Base-by-base conservation (phyloP, 192 early-diverging fungal genomes). In the Gaertneriomyces semiglobifer region DNA sequence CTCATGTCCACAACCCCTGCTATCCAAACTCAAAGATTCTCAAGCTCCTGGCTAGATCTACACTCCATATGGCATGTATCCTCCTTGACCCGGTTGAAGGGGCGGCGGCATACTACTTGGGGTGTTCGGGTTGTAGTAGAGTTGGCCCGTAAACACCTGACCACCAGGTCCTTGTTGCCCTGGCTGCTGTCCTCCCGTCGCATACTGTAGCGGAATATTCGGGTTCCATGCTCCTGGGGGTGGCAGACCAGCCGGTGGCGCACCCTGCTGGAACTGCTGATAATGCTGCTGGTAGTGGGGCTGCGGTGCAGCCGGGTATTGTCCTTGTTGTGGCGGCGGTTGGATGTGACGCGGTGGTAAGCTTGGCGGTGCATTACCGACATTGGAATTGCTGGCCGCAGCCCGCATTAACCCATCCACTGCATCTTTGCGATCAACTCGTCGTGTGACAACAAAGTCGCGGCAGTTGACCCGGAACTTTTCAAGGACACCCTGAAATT, bases 401-500 rank as follows among this genome's bases (percentile, higher is more conserved):
- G n/a, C 50, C 5, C 66, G 42, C n/a, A 52, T 43, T 58, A 68
- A 60, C 39, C 16, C 58, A 14, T n/a, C 20, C 12, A 68, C 42
- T n/a, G 48, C 44, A 3, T 68, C 66, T 58, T 25, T 44, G 4
- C 87, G 84, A 60, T 93, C 90, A 55, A 89, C 63, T 47, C 85
- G 76, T 41, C 91, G 67, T 0, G 85, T 81, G 70, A 86, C 79
- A n/a, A 77, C 84, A 75, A 86, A 92, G 68, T 93, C 90, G 53
- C 75, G 57, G 69, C 85, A 89, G 40, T 82, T 87, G 25, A 82
- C 77, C 53, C 75, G 71, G 53, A 92, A 81, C 63, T 76, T 79
- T 12, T 72, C 60, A 61, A 93, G 48, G 52, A 88, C 86, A 14
- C 80, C 71, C 56, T 88, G 86, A 62, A 90, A 83, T 50, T 87